Evolutionary conservation across 768 basidiomycete species (phyloP), one percentile per base, ranked within the genome.

Genomic region (Phallus indusiatus): DNA sequence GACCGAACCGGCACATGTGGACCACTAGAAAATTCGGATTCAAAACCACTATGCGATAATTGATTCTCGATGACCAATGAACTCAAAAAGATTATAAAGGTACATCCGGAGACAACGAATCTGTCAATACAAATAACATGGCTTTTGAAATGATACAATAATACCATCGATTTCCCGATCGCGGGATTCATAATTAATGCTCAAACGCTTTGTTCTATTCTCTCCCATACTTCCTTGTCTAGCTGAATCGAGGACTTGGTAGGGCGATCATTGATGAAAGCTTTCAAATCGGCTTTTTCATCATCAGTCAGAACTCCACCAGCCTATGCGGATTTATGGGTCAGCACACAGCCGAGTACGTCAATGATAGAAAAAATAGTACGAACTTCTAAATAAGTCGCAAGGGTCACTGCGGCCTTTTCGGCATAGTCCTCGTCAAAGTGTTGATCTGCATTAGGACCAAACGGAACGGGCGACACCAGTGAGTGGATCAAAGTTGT

Each of bases 401-500:
- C 11, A 18, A 59, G 9, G 20, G 57, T 34, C 21, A 47, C 17
- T 36, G 57, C 47, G 12, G 57, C 68, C 63, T 84, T 86, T 68
- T 87, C 87, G 68, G 84, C 81, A 42, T 84, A 83, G 56, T 86
- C 83, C 2, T 66, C 65, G 67, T 88, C 88, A 9, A 72, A 67
- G n/a, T 73, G 73, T 47, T 72, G 71, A 60, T 88, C 86, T 17
- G 86, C 88, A 65, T 89, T 84, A 5, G 73, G 75, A 0, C 87
- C 88, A 56, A 80, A 75, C 10, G 87, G 85, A 20, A 84, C 63
- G 8, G 87, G 86, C 5, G 71, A 67, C 0, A 73, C 75, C 4
- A 90, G 67, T 10, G 79, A 78, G 20, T 73, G 72, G 58, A 89
- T 71, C 12, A 88, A 66, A 0, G 75, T 71, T 14, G 75, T 72